Base-by-base conservation (phyloP, 2,329 filamentous ascomycete genomes). In the Colletotrichum sp. region DNA sequence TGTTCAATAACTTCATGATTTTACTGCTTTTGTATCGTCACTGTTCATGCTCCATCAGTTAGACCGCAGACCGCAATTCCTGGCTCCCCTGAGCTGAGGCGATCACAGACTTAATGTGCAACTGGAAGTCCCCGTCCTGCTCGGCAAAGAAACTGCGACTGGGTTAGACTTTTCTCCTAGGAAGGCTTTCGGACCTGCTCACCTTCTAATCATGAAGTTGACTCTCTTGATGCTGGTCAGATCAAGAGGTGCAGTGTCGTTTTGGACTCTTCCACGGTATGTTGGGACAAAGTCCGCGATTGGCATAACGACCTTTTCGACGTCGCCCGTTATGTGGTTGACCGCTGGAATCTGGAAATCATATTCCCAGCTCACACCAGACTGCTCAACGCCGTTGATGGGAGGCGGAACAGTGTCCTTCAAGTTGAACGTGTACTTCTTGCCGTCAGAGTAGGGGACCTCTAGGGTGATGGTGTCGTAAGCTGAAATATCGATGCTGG, bases 191-290 rank as follows among this genome's bases (percentile, higher is more conserved):
- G 15, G 6, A 61, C 7, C 13, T 15, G 81, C 86, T 75, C 83
- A 95, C 94, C 95, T 97, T 82, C 95, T 87, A 88, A 94, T 94
- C 95, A 97, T 96, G 71, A 97, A 87, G 65, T 92, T 93, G 26
- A 96, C 86, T 60, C 94, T 88, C 84, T 90, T 93, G 57, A 97
- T 87, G 58, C 87, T 86, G 60, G 86, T 87, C 78, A 90, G 80
- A 79, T 95, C 86, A 78, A 97, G 82, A 8, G 89, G 87, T 72
- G 87, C 83, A 0, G 90, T 90, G 83, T 94, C 91, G 26, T 89
- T 85, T 81, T 90, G 89, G 75, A 92, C 88, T 79, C 89, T 90
- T 0, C 95, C 95, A 4, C 95, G 88, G 83, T 95, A 97, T 2
- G 93, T 96, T 2, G 94, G 86, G 81, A 90, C 91, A 77, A 97